Evolutionary conservation across 2,329 filamentous ascomycete species (phyloP).

Genomic region (Fusarium buxicola): DNA sequence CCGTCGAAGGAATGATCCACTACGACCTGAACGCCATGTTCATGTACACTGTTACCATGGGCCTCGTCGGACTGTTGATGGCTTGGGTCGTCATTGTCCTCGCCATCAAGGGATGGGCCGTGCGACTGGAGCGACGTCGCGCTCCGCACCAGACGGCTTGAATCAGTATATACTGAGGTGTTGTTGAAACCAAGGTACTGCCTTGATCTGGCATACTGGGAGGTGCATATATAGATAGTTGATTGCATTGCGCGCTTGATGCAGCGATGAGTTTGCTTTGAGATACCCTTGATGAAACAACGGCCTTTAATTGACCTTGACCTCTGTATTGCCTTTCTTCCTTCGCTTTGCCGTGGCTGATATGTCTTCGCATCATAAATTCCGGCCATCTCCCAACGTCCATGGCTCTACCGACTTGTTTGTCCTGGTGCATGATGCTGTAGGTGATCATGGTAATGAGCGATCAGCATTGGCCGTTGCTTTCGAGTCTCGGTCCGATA

Average conservation of each 20-base stretch:
- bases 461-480: too few relatives aligned
- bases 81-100: slow-evolving; percentile 83
- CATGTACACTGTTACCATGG: slow-evolving; percentile 89
- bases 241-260: slow-evolving; percentile 16
- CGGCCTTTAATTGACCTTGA: slow-evolving; percentile 9
- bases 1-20: slow-evolving; percentile 79
- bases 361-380: neutral
- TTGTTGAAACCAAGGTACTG: neutral
- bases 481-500: too few relatives aligned
- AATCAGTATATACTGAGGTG: neutral
- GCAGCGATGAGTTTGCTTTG: slow-evolving; percentile 32
- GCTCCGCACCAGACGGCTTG: slow-evolving; percentile 5
- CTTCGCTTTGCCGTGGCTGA: neutral
- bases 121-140: slow-evolving; percentile 57
- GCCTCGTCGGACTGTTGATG: slow-evolving; percentile 85
- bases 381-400: neutral
- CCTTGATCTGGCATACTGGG: neutral
- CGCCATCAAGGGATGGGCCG: slow-evolving; percentile 89
- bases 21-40: slow-evolving; percentile 91
- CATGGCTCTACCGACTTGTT: neutral
- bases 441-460: too few relatives aligned
- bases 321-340: neutral
- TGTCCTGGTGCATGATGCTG: too few relatives aligned
- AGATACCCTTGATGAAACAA: slow-evolving; percentile 45
- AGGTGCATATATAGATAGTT: slow-evolving; percentile 8